phyloP scores from a whole-genome alignment of 1,139 yeast genomes.

The Saccharomycopsis phalli region DNA sequence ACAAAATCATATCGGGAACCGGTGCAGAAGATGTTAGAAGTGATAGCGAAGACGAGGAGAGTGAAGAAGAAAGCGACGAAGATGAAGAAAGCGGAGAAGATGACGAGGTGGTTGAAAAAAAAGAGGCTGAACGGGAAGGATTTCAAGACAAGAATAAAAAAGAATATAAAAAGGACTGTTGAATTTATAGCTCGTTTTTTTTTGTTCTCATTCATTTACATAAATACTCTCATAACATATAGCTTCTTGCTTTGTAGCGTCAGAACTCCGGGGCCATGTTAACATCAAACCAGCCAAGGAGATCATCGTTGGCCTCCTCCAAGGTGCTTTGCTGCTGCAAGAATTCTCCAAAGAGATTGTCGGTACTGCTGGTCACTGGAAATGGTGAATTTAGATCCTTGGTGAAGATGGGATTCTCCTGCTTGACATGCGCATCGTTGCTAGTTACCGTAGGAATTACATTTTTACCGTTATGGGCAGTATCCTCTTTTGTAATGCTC shows the following conservation, averaged over 20 bases:
- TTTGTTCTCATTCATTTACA: neutral
- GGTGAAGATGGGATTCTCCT: neutral
- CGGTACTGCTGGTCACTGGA: neutral
- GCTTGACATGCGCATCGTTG: neutral
- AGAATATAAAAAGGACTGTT: neutral
- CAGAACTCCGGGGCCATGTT: conserved; percentile 50
- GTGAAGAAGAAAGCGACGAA: neutral
- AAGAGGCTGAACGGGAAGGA: neutral
- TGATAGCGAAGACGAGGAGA: conserved; percentile 49
- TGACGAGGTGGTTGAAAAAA: neutral
- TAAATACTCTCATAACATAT: neutral
- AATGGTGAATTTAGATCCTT: neutral
- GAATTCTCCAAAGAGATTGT: conserved; percentile 30
- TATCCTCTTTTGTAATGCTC: conserved; percentile 29
- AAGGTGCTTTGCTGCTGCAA: conserved; percentile 79
- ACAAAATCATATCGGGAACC: conserved; percentile 58
- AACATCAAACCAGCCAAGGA: conserved; percentile 91
- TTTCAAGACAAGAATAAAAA: neutral
- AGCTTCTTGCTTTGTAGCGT: neutral
- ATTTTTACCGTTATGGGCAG: neutral
- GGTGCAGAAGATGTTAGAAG: conserved; percentile 80
- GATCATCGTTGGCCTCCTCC: conserved; percentile 79
- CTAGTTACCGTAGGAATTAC: neutral
- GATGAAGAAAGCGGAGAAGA: conserved; percentile 7
- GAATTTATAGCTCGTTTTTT: neutral